Evolutionary conservation across 2,329 filamentous ascomycete species (phyloP).

Genomic region (Nemania sp.): DNA sequence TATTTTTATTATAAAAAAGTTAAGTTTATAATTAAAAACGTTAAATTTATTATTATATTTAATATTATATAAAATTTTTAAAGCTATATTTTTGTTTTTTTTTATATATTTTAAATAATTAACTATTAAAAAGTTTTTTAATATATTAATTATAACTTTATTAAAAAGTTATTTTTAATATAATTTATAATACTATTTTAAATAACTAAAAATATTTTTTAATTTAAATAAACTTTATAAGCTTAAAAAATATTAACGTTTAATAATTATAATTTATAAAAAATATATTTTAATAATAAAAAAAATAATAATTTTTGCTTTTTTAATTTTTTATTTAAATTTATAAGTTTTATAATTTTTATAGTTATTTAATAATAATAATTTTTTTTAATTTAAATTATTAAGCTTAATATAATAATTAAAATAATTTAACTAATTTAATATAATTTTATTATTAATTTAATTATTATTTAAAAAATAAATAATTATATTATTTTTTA

Average conservation of each 20-base stretch:
- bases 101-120: neutral
- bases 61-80: slow-evolving; percentile 1
- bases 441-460: neutral
- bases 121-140: neutral
- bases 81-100: neutral
- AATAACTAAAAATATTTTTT: too few species aligned
- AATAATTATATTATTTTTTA: neutral
- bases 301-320: too few species aligned
- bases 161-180: too few species aligned
- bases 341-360: neutral
- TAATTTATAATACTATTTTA: too few species aligned
- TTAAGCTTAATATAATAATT: too few species aligned
- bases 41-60: neutral
- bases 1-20: neutral
- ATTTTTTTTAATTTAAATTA: neutral
- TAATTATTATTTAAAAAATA: neutral
- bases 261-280: neutral
- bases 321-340: neutral
- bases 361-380: slow-evolving; percentile 1
- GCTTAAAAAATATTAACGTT: too few species aligned
- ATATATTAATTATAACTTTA: too few species aligned
- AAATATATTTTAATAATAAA: too few species aligned
- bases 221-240: too few species aligned
- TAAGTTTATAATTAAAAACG: neutral
- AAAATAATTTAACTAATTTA: slow-evolving; percentile 1